Base-by-base conservation (phyloP, 495 filamentous ascomycete genomes). In the Bryoglossum gracile region DNA sequence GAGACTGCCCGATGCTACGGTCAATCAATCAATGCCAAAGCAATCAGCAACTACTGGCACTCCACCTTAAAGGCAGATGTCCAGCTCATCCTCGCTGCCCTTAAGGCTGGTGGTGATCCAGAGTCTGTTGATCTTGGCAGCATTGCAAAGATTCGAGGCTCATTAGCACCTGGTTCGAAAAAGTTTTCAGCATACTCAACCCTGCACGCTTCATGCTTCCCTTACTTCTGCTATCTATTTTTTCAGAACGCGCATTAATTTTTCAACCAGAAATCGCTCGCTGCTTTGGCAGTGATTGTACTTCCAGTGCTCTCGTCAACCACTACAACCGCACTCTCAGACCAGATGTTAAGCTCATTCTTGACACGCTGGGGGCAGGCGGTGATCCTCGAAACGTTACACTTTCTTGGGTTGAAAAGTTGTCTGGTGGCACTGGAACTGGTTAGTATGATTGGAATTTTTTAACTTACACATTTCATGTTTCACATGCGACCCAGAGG, bases 1-100 rank as follows among this genome's bases (percentile, higher is more conserved):
- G 35, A 49, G 16, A 41, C 41, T 14, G 21, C 34, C 19, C 11
- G 8, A 10, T 55, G 19, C 33, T 37, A 33, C 18, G 45, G 45
- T 10, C 11, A 40, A 17, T 40, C 37, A 4, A 18, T 18, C 0
- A 40, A 14, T 18, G 17, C 37, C 33, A 36, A 36, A 2, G n/a
- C 33, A 4, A 36, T 36, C 3, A 8, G 4, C 13, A 2, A 36
- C 18, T 5, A 14, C 8, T 36, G n/a, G 13, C 13, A 36, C 33
- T 17, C 13, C 6, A 8, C 6, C 5, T 1, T 40, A 4, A 40
- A 19, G 14, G 14, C 37, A 18, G 37, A 40, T 40, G 37, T 40
- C 4, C 17, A 21, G 37, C 14, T 22, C 17, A 40, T 40, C 22
- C 37, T 17, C 14, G 18, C 14, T 10, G 19, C 37, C 11, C 11